Conservation (phyloP, 768 basidiomycete genomes). For the Kwoniella bestiolae region DNA sequence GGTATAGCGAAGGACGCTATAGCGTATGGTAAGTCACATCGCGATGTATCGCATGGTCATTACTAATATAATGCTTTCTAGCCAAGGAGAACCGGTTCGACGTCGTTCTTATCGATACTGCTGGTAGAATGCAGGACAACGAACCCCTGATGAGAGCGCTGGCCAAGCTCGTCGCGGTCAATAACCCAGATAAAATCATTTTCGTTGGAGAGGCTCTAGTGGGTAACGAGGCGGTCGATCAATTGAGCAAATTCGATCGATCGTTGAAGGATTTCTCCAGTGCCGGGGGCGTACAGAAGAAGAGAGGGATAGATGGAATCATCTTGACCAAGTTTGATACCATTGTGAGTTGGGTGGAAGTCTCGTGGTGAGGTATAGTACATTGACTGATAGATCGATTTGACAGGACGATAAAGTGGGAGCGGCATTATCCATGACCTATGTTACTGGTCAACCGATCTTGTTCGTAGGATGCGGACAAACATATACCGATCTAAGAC, state of each 20-base stretch:
- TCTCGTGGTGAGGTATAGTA: not conserved
- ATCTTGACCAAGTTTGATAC: slow-evolving; percentile 99
- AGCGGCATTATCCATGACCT: slow-evolving; percentile 97
- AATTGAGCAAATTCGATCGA: slow-evolving; percentile 93
- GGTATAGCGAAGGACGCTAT: slow-evolving; percentile 97
- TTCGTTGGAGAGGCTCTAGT: slow-evolving; percentile 98
- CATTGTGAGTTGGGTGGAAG: slow-evolving; percentile 65
- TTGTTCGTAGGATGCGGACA: slow-evolving; percentile 98
- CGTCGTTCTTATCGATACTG: slow-evolving; percentile 96
- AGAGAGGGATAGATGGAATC: slow-evolving; percentile 95
- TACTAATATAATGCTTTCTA: slow-evolving; percentile 52
- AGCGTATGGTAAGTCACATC: slow-evolving; percentile 68
- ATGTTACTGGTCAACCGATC: slow-evolving; percentile 97
- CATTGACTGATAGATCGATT: not conserved
- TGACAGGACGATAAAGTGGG: slow-evolving; percentile 73
- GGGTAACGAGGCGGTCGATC: slow-evolving; percentile 98
- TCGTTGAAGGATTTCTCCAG: slow-evolving; percentile 90
- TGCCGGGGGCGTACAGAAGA: slow-evolving; percentile 58
- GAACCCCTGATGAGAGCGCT: slow-evolving; percentile 98
- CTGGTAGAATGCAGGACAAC: slow-evolving; percentile 99
- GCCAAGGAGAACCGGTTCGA: slow-evolving; percentile 90
- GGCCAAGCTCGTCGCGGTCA: slow-evolving; percentile 95
- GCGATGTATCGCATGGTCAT: not conserved
- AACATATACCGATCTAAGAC: slow-evolving; percentile 95
- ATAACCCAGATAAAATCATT: slow-evolving; percentile 94